Conservation (phyloP, 73 alveolate species). For the Urostyla sp. region DNA sequence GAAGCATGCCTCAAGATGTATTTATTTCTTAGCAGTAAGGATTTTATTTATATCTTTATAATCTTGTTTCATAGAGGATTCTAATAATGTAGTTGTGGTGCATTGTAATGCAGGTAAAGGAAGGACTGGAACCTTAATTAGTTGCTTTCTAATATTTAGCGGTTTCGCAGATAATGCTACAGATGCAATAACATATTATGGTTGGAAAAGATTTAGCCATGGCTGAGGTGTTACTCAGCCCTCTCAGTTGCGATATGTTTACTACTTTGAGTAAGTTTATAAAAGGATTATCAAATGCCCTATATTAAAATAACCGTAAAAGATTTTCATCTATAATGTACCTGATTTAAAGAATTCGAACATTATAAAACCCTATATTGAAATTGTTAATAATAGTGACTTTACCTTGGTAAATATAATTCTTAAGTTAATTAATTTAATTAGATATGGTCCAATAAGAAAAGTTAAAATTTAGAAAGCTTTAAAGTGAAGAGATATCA, state of each 20-base stretch:
- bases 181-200: slow-evolving; percentile 93
- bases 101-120: slow-evolving; percentile 99
- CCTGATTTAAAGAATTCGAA: neutral
- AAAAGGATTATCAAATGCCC: slow-evolving; percentile 48
- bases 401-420: neutral
- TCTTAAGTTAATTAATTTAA: neutral
- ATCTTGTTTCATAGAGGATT: slow-evolving; percentile 58
- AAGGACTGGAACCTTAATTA: slow-evolving; percentile 96
- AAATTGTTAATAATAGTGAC: slow-evolving; percentile 15
- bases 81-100: slow-evolving; percentile 89
- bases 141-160: slow-evolving; percentile 88
- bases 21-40: slow-evolving; percentile 24
- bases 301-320: slow-evolving; percentile 19
- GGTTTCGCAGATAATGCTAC: slow-evolving; percentile 78
- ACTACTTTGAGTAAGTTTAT: slow-evolving; percentile 75
- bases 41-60: slow-evolving; percentile 40
- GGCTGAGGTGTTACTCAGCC: slow-evolving; percentile 92
- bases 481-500: neutral
- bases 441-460: slow-evolving; percentile 34
- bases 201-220: slow-evolving; percentile 89
- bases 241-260: slow-evolving; percentile 84
- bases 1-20: slow-evolving; percentile 65
- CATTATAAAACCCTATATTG: slow-evolving; percentile 53
- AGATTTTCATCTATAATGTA: neutral
- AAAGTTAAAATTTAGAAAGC: slow-evolving; percentile 1